These are phyloP conservation scores for Plantago elongata DNA, from an alignment of 257 asterid species.

Conservation along the genomic window DNA sequence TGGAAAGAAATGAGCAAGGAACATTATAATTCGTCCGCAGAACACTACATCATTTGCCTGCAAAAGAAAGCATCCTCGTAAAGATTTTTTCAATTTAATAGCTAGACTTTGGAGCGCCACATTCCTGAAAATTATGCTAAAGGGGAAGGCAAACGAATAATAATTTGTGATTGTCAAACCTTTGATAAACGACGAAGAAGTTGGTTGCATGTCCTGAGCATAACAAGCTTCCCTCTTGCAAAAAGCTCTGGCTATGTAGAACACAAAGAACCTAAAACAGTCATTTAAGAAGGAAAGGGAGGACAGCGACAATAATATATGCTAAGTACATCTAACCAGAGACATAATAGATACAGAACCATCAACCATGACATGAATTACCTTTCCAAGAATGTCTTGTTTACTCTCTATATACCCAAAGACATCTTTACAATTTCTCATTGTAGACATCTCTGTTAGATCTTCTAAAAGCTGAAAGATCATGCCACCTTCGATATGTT, in stretches of 20 bases:
- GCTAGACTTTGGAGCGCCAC: no score
- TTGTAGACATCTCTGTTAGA: constrained; percentile 98
- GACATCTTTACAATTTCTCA: constrained; percentile 92
- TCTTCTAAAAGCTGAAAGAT: constrained; percentile 97
- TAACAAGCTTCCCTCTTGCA: constrained; percentile 98
- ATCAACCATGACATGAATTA: constrained; percentile 20
- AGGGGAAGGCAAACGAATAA: background rate
- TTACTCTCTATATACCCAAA: constrained; percentile 93
- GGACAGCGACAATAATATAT: constrained; percentile 7
- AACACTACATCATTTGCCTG: constrained; percentile 99
- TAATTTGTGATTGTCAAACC: constrained; percentile 37
- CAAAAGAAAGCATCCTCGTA: constrained; percentile 24
- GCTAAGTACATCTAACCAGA: constrained; percentile 17
- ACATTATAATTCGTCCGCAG: constrained; percentile 97
- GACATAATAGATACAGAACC: constrained; percentile 4
- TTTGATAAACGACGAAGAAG: constrained; percentile 97
- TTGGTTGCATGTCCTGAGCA: constrained; percentile 97
- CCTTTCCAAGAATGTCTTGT: constrained; percentile 98
- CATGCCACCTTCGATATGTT: constrained; percentile 96
- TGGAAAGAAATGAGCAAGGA: constrained; percentile 97
- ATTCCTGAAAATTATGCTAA: background rate
- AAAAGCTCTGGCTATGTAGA: constrained; percentile 85
- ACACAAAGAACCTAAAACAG: constrained; percentile 17
- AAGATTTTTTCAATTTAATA: constrained; percentile 9
- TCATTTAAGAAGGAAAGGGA: constrained; percentile 4